Conservation (phyloP, 1,284 basidiomycete genomes). For the Hypsizygus ulmarius region DNA sequence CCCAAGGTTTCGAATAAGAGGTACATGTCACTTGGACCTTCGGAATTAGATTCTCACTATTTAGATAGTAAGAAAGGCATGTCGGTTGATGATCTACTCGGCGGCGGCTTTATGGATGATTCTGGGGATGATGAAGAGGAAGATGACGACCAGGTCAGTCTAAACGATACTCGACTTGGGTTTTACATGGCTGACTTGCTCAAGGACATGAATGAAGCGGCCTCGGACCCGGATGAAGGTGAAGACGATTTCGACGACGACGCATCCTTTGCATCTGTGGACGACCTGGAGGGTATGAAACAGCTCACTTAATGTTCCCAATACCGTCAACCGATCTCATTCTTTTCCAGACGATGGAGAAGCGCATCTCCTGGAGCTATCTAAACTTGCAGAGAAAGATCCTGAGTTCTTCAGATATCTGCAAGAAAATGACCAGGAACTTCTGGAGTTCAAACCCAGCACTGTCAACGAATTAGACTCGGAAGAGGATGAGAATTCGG, state of each 20-base stretch:
- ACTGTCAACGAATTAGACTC: constrained; percentile 44
- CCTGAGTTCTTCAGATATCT: constrained; percentile 99
- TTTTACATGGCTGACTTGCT: constrained; percentile 16
- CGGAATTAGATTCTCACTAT: constrained; percentile 1
- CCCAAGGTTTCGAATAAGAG: constrained; percentile 34
- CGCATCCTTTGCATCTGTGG: constrained; percentile 72
- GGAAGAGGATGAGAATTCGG: constrained; percentile 45
- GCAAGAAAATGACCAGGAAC: constrained; percentile 90
- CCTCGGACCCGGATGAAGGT: constrained; percentile 46
- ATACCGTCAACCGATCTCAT: neutral
- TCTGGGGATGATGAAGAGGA: constrained; percentile 34
- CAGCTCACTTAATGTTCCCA: neutral
- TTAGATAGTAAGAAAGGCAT: constrained; percentile 49
- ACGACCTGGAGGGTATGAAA: constrained; percentile 66
- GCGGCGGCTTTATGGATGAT: constrained; percentile 70
- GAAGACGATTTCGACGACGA: constrained; percentile 51
- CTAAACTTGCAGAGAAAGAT: constrained; percentile 90
- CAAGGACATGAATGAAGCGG: constrained; percentile 46
- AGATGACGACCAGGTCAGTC: constrained; percentile 18
- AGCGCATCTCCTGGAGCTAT: constrained; percentile 78
- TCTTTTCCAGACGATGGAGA: constrained; percentile 59
- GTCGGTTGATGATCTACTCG: constrained; percentile 82
- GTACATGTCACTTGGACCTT: constrained; percentile 20
- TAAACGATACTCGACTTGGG: constrained; percentile 24
- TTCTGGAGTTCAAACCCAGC: constrained; percentile 74